phyloP scores from a whole-genome alignment of 2,329 filamentous ascomycete genomes.

The Fusarium haematococcum region DNA sequence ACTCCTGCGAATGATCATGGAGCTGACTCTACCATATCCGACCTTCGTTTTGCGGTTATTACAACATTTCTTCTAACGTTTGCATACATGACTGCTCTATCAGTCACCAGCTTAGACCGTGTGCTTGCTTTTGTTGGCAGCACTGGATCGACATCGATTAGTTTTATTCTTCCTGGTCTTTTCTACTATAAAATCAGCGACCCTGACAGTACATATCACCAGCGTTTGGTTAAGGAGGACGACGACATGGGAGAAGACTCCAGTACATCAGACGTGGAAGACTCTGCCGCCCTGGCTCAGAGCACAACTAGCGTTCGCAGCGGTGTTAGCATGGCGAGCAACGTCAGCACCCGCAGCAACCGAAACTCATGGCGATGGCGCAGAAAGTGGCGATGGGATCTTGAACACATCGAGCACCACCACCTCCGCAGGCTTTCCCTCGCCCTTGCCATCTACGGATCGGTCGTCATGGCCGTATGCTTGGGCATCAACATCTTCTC shows the following conservation, averaged over 20 bases:
- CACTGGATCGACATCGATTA: constrained; percentile 94
- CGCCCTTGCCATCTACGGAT: constrained; percentile 82
- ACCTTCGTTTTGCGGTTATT: constrained; percentile 88
- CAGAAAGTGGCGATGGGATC: constrained; percentile 69
- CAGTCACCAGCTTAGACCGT: constrained; percentile 87
- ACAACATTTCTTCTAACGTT: constrained; percentile 87
- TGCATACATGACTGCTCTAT: constrained; percentile 90
- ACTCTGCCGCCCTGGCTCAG: constrained; percentile 56
- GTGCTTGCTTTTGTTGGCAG: constrained; percentile 96
- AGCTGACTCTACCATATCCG: constrained; percentile 76
- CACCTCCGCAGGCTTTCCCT: constrained; percentile 79
- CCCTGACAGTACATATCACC: constrained; percentile 87
- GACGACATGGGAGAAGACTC: constrained; percentile 78
- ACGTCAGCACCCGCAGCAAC: constrained; percentile 41
- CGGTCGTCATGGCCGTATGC: constrained; percentile 90
- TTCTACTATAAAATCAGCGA: constrained; percentile 99
- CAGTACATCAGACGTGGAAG: constrained; percentile 63
- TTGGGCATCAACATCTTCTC: constrained; percentile 88
- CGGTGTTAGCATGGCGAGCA: constrained; percentile 51
- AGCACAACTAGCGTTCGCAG: constrained; percentile 61
- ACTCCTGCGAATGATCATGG: constrained; percentile 61
- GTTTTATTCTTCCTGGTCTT: constrained; percentile 93
- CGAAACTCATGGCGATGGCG: constrained; percentile 61
- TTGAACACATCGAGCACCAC: constrained; percentile 73
- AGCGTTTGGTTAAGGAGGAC: constrained; percentile 89